These are phyloP conservation scores for Rhodotorula kratochvilovae DNA, from an alignment of 768 basidiomycete genomes.

Conservation along the genomic window DNA sequence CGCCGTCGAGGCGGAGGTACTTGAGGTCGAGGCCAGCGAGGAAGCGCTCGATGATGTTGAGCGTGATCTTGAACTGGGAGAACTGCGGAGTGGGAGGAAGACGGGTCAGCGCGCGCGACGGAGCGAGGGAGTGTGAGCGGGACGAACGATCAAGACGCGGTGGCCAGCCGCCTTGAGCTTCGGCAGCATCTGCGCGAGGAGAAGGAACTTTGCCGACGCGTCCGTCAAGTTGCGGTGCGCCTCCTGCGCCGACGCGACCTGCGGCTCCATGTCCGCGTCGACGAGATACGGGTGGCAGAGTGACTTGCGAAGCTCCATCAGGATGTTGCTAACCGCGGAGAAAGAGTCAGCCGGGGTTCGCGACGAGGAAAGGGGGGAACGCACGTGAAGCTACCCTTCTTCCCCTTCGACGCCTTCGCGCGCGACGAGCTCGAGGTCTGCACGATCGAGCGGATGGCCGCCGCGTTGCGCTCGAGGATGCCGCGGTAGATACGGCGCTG, in stretches of 20 bases:
- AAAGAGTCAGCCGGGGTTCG: background rate
- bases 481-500: conserved; percentile 50
- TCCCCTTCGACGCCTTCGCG: conserved; percentile 8
- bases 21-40: conserved; percentile 64
- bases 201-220: conserved; percentile 63
- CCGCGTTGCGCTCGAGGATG: conserved; percentile 47
- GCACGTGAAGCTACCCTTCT: conserved; percentile 23
- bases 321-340: conserved; percentile 55
- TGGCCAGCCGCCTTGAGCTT: conserved; percentile 89
- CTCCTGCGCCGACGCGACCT: conserved; percentile 3
- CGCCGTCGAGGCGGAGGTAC: conserved; percentile 60
- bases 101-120: background rate
- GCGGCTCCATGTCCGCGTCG: conserved; percentile 38
- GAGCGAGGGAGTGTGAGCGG: no score
- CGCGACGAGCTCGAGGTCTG: conserved; percentile 7
- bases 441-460: conserved; percentile 31
- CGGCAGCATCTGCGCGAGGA: conserved; percentile 72
- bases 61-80: conserved; percentile 89
- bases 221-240: conserved; percentile 36
- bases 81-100: conserved; percentile 19
- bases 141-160: conserved; percentile 65
- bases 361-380: background rate
- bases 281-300: conserved; percentile 67
- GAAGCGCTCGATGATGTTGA: conserved; percentile 98
- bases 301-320: conserved; percentile 96